Conservation (phyloP, 164 flowering plant genomes). For the Tetrastigma voinierianum region DNA sequence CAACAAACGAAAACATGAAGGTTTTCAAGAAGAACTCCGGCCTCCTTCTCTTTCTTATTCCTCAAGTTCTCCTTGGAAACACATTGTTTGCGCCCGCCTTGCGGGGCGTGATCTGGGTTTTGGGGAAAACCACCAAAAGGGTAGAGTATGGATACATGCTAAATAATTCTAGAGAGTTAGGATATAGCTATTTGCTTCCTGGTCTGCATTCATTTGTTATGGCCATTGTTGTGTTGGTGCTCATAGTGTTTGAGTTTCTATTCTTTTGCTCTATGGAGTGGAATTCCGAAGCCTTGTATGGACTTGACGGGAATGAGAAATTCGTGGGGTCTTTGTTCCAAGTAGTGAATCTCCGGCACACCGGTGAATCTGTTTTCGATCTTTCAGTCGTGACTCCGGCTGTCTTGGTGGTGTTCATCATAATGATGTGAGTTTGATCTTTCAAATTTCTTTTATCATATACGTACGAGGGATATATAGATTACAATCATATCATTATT, state of each 20-base stretch:
- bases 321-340: conserved; percentile 51
- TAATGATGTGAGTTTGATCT: conserved; percentile 71
- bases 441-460: no score
- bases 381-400: conserved; percentile 55
- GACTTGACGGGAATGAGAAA: conserved; percentile 49
- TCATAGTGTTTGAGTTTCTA: conserved; percentile 39
- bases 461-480: no score
- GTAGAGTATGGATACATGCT: conserved; percentile 36
- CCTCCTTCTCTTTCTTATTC: conserved; percentile 56
- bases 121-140: conserved; percentile 25
- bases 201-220: conserved; percentile 22
- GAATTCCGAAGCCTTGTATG: conserved; percentile 47
- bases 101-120: conserved; percentile 36
- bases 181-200: conserved; percentile 46
- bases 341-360: conserved; percentile 54
- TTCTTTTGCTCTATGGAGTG: conserved; percentile 63
- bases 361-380: conserved; percentile 63
- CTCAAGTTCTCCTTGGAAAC: conserved; percentile 69
- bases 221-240: conserved; percentile 37
- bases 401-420: conserved; percentile 49
- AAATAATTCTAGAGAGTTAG: conserved; percentile 31
- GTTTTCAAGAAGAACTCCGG: conserved; percentile 60
- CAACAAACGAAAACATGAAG: conserved; percentile 84
- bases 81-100: conserved; percentile 55
- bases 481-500: no score